Evolutionary conservation across 257 asterid species (phyloP), one percentile per base, ranked within the genome.

Genomic region (Capsicum baccatum): DNA sequence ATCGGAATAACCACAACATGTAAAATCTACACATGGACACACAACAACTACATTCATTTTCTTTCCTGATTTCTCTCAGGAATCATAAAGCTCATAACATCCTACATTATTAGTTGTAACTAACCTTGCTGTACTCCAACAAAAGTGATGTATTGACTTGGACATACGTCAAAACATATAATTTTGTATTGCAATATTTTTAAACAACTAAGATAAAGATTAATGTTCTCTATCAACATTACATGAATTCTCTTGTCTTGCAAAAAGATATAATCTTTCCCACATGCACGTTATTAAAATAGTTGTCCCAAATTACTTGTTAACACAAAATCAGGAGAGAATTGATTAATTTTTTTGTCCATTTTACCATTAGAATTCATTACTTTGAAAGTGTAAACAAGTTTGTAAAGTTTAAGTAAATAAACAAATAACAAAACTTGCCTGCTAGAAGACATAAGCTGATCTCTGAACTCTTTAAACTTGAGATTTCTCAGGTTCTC

Each of bases 401-500:
- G 21, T 21, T 21, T 21, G 21, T 21, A 21, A 21, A 21, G 21
- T 21, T 21, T 9, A 62, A 4, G 19, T 14, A 69, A 39, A 64
- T 33, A 64, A 64, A 11, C 1, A 62, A 66, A 66, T 19, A 62
- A 66, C 17, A 16, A 4, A 80, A 14, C 10, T 83, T 50, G 94
- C 98, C 98, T 94, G 96, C 98, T 91, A 7, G 95, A 90, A 83
- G 98, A 88, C 88, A 93, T 97, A 39, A 94, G 94, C 88, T 92
- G 92, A 52, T 93, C 98, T 85, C 94, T 94, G 88, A 97, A 97
- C 87, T 93, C 98, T 91, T 95, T 94, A 84, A 97, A 97, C 91
- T 94, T 97, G 88, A 97, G 97, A 93, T 97, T 95, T 89, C 99
- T 93, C 99, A 97, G 95, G 90, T 94, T 96, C 84, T 94, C 97